Evolutionary conservation across 176 grass and related monocot genomes (phyloP), one percentile per base, ranked within the genome.

Genomic region (Alloteropsis semialata): DNA sequence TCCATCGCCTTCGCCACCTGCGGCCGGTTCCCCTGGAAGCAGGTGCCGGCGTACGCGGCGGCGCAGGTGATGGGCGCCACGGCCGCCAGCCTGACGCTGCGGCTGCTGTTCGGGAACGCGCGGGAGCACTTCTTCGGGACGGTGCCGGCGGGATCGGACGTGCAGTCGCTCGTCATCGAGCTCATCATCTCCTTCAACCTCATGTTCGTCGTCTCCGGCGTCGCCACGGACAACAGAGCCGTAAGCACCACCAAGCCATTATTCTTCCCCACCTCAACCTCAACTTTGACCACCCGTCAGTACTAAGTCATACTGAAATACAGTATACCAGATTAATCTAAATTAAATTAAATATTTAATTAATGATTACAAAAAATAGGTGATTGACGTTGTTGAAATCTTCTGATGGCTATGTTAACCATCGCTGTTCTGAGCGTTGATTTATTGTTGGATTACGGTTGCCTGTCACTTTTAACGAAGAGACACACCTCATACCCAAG

Each of bases 141-240:
- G 1, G 74, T 92, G 25, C 93, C 96, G 16, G n/a, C 82, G 0
- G 96, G 91, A 2, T 87, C 93, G 0, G 69, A 96, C 25, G 51
- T 89, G 34, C 96, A 99, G 62, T 92, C 96, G 51, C 85, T 99
- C 3, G 85, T 94, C 21, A 24, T 96, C 4, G 96, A 99, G 82
- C 87, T 99, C 89, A 93, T 99, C 75, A 99, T 96, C 86, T 70
- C 96, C 13, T 99, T 99, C 79, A 74, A 88, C 77, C 96, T 99
- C 77, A 99, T 99, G 96, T 96, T 99, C 29, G 96, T 96, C 46
- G 83, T 99, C 82, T 96, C 96, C 22, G 96, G 91, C 45, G 96
- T 99, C 1, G 96, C 96, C 82, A 99, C 96, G 4, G 96, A 99
- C 84, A 95, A 90, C 74, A 75, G 93, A 92, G 93, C 96, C 18